A percentile compares a stretch with the other conserved stretches of the same genome.
phyloP scores from a whole-genome alignment of 768 basidiomycete genomes.

The Pilatotrama ljubarskyi region DNA sequence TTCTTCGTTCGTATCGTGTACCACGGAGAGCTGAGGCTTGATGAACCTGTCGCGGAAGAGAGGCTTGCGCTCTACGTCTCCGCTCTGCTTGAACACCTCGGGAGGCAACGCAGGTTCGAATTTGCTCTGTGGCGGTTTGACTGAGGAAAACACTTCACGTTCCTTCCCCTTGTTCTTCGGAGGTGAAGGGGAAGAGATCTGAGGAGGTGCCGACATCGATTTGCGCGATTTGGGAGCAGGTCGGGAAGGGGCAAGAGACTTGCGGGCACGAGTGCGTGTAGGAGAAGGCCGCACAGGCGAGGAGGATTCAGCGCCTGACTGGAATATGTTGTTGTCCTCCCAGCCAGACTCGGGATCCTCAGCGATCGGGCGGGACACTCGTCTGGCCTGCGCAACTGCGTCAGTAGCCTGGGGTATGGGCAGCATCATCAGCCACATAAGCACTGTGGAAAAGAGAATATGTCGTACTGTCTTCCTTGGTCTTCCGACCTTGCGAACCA shows the following conservation, averaged over 20 bases:
- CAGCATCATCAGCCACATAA: background rate
- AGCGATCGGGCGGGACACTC: conserved; percentile 42
- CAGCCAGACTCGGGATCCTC: conserved; percentile 62
- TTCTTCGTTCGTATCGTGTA: conserved; percentile 14
- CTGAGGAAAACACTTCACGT: conserved; percentile 16
- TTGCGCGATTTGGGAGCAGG: conserved; percentile 55
- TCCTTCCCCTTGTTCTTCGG: conserved; percentile 16
- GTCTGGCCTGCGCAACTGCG: conserved; percentile 53
- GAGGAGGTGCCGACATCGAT: conserved; percentile 59
- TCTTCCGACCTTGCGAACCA: conserved; percentile 58
- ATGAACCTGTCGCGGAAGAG: background rate
- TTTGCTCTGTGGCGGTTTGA: conserved; percentile 51
- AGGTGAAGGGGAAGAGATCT: conserved; percentile 26
- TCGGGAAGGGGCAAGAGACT: conserved; percentile 41
- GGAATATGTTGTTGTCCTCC: conserved; percentile 91
- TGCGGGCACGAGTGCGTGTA: conserved; percentile 38
- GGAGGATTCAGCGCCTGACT: conserved; percentile 87
- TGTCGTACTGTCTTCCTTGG: conserved; percentile 57
- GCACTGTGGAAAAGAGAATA: background rate
- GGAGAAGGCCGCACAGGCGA: conserved; percentile 72
- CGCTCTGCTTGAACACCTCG: conserved; percentile 25
- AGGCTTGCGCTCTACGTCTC: conserved; percentile 25
- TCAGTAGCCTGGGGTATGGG: conserved; percentile 41
- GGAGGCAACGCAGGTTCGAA: conserved; percentile 57
- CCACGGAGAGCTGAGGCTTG: conserved; percentile 15